phyloP scores from a whole-genome alignment of 2,329 filamentous ascomycete genomes.

The Raffaelea ambrosiae region DNA sequence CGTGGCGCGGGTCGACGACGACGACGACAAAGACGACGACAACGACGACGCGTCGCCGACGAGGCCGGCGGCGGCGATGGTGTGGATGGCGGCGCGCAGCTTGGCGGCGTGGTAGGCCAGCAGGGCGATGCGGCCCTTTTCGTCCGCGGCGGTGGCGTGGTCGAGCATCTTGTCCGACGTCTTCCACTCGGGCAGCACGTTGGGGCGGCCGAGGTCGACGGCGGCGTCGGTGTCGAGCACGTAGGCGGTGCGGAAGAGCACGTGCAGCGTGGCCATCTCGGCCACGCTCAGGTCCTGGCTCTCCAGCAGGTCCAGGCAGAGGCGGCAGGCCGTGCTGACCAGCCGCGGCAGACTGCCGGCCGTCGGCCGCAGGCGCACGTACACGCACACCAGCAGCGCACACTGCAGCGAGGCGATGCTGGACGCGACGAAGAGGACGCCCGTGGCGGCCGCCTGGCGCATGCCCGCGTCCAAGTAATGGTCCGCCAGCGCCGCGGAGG shows the following conservation, averaged over 20 bases:
- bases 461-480: neutral
- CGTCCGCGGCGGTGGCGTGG: neutral
- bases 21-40: too few relatives aligned
- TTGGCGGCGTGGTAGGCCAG: neutral
- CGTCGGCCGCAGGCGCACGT: neutral
- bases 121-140: neutral
- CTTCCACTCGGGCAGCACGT: slow-evolving; percentile 1
- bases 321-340: neutral
- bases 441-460: neutral
- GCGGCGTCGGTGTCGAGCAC: neutral
- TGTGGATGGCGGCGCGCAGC: neutral
- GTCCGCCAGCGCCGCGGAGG: neutral
- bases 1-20: neutral
- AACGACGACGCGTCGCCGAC: too few relatives aligned
- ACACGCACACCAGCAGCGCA: neutral
- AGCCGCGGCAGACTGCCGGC: neutral
- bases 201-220: neutral
- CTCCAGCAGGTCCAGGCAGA: slow-evolving; percentile 2
- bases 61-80: too few relatives aligned
- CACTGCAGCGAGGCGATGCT: neutral
- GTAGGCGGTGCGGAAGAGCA: neutral
- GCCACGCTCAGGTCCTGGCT: neutral
- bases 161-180: neutral
- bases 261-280: neutral
- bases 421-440: neutral